A percentile compares a stretch with the other conserved stretches of the same genome.
Conservation (phyloP, 345 rosid species). For the Trapa incisa region DNA sequence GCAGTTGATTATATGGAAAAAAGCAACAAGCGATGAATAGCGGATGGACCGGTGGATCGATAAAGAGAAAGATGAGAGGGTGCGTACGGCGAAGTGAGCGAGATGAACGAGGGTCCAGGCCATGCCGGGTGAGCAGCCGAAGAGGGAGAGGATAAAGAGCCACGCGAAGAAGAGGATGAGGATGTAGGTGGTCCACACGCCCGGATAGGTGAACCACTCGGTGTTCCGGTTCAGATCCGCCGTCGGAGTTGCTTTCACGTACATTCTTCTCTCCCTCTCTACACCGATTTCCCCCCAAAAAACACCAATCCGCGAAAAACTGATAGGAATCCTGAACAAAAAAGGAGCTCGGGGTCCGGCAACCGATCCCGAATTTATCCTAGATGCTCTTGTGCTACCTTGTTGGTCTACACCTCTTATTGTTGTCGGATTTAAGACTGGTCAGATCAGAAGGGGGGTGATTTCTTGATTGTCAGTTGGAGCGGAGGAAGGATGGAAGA, state of each 20-base stretch:
- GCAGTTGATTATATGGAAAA: neutral
- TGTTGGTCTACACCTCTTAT: too few relatives aligned
- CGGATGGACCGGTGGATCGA: neutral
- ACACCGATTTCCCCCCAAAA: neutral
- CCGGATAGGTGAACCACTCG: conserved; percentile 50
- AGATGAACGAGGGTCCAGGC: conserved; percentile 48
- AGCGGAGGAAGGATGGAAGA: too few relatives aligned
- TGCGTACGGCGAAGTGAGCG: conserved; percentile 29
- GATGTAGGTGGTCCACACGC: conserved; percentile 45
- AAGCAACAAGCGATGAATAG: neutral
- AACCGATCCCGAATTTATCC: too few relatives aligned
- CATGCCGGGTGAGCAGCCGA: conserved; percentile 38
- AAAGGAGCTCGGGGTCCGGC: too few relatives aligned
- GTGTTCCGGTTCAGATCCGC: conserved; percentile 45
- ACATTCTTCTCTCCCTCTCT: conserved; percentile 6
- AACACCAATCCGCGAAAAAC: neutral
- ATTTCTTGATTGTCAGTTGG: too few relatives aligned
- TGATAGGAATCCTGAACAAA: neutral
- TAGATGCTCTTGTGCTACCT: too few relatives aligned
- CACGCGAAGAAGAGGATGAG: conserved; percentile 37
- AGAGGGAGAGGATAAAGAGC: conserved; percentile 36
- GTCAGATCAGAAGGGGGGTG: too few relatives aligned
- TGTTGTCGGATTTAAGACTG: too few relatives aligned
- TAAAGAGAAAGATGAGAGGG: neutral
- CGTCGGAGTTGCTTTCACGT: conserved; percentile 39